These are phyloP conservation scores for Metarhizium album DNA, from an alignment of 2,329 filamentous ascomycete species.

Conservation along the genomic window DNA sequence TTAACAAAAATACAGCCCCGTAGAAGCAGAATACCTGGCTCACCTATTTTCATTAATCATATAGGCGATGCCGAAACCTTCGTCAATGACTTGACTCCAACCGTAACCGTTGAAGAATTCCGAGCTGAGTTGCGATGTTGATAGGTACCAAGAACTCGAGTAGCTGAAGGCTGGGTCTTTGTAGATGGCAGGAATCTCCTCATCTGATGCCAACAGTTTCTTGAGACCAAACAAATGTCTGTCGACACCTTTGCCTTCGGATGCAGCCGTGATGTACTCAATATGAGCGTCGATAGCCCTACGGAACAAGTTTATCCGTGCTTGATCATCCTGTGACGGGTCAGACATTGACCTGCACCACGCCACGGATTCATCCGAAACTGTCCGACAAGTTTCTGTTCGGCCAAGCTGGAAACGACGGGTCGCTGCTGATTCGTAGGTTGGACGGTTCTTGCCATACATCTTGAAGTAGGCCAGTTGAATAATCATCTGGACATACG, in stretches of 20 bases:
- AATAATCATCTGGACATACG: conserved; percentile 97
- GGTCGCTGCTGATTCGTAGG: conserved; percentile 92
- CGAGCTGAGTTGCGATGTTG: conserved; percentile 78
- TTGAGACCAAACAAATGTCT: conserved; percentile 95
- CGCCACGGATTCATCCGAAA: conserved; percentile 82
- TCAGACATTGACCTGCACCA: conserved; percentile 87
- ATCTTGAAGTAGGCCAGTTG: conserved; percentile 98
- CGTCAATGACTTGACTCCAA: conserved; percentile 95
- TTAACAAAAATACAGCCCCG: conserved; percentile 3
- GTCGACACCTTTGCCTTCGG: conserved; percentile 88
- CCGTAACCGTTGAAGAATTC: conserved; percentile 99
- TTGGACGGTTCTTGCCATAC: conserved; percentile 95
- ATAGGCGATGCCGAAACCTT: conserved; percentile 94
- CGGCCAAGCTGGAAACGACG: conserved; percentile 93
- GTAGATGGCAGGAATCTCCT: conserved; percentile 75
- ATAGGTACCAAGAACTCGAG: conserved; percentile 81
- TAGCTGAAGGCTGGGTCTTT: conserved; percentile 79
- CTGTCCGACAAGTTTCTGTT: conserved; percentile 88
- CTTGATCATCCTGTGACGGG: conserved; percentile 47
- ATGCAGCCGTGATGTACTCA: conserved; percentile 83
- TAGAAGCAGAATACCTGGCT: conserved; percentile 5
- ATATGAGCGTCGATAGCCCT: conserved; percentile 72
- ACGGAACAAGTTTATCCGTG: conserved; percentile 65
- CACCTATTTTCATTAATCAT: conserved; percentile 99
- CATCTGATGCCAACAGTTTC: conserved; percentile 70